A percentile compares a stretch with the other conserved stretches of the same genome.
Evolutionary conservation across 2,329 filamentous ascomycete genomes (phyloP).

Genomic region (Nothomitra cinnamomea): DNA sequence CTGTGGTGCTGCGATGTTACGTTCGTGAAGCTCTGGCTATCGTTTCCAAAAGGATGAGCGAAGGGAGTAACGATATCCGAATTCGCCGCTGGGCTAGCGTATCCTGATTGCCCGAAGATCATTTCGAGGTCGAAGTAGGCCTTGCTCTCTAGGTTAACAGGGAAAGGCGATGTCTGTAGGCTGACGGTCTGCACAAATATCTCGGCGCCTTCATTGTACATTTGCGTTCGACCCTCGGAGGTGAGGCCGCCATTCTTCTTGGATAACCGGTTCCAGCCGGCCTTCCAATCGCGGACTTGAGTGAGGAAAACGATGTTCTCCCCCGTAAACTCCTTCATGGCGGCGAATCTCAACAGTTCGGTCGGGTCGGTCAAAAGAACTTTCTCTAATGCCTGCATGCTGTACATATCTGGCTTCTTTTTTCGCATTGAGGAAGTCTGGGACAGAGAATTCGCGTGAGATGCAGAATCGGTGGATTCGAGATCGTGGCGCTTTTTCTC

Average conservation of each 20-base stretch:
- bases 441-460: not conserved
- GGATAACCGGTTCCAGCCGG: slow-evolving; percentile 14
- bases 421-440: not conserved
- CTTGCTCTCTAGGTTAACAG: slow-evolving; percentile 8
- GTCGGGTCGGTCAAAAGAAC: slow-evolving; percentile 41
- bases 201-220: slow-evolving; percentile 39
- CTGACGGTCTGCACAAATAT: slow-evolving; percentile 31
- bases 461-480: slow-evolving; percentile 3
- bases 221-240: slow-evolving; percentile 26
- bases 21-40: not conserved
- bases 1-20: slow-evolving; percentile 3
- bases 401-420: slow-evolving; percentile 22
- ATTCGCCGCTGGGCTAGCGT: slow-evolving; percentile 10
- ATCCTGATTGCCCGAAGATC: slow-evolving; percentile 9
- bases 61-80: slow-evolving; percentile 4
- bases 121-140: slow-evolving; percentile 4
- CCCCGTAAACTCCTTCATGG: slow-evolving; percentile 48
- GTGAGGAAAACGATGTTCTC: slow-evolving; percentile 54
- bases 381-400: slow-evolving; percentile 45
- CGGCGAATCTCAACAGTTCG: slow-evolving; percentile 46
- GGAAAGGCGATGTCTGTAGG: slow-evolving; percentile 9
- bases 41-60: not conserved
- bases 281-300: slow-evolving; percentile 39
- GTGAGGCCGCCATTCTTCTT: slow-evolving; percentile 6
- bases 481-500: slow-evolving; percentile 10